Percentiles rank a stretch among this genome's conserved stretches.
Evolutionary conservation across 1,139 yeast genomes (phyloP).

Genomic region (Saccharomyces hybrid): DNA sequence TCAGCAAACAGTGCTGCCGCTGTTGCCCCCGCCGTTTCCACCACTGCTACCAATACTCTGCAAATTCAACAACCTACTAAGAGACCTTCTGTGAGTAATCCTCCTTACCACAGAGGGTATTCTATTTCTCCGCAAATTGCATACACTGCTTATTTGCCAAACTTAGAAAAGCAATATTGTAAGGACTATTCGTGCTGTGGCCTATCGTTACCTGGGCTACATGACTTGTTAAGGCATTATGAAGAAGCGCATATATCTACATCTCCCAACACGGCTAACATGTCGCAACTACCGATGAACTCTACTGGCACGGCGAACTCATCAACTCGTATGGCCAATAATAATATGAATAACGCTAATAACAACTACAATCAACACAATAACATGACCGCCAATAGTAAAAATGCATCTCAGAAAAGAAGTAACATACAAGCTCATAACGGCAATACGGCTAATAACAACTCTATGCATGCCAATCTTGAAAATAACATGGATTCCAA

Average conservation of each 20-base stretch:
- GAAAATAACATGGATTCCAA: constrained; percentile 1
- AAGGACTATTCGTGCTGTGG: constrained; percentile 97
- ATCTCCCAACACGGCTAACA: constrained; percentile 36
- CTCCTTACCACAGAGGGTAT: not conserved
- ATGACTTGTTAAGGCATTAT: constrained; percentile 86
- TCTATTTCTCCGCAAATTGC: constrained; percentile 5
- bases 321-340: constrained; percentile 3
- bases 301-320: constrained; percentile 2
- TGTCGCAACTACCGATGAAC: constrained; percentile 11
- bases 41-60: not conserved
- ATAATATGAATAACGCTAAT: not conserved
- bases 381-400: not conserved
- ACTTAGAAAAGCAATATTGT: constrained; percentile 90
- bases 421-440: not conserved
- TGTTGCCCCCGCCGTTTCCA: not conserved
- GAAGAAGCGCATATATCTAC: constrained; percentile 92
- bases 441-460: constrained; percentile 7
- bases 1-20: not conserved
- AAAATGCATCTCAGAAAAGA: not conserved
- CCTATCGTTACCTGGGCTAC: constrained; percentile 80
- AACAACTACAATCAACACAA: not conserved
- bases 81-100: constrained; percentile 5
- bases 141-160: constrained; percentile 54
- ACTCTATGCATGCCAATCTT: constrained; percentile 1
- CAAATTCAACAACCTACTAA: not conserved